Percentiles rank a stretch among this genome's conserved stretches.
Evolutionary conservation across 192 early-diverging fungal species (phyloP).

Genomic region (Pilobolus umbonatus): DNA sequence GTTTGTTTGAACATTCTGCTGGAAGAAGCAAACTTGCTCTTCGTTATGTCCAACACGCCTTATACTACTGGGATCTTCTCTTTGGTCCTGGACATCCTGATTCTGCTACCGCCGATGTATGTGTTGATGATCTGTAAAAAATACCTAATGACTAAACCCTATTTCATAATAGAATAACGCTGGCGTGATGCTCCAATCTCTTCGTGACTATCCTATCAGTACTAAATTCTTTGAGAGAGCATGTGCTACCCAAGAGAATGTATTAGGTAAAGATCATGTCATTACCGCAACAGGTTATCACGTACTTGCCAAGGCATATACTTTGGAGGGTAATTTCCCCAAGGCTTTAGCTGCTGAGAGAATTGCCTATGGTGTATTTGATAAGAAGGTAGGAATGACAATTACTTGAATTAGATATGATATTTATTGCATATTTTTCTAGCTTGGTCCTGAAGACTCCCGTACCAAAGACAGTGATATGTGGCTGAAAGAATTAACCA

Average conservation of each 20-base stretch:
- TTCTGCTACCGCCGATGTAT: slow-evolving; percentile 76
- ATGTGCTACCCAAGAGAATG: slow-evolving; percentile 54
- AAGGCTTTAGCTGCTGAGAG: slow-evolving; percentile 70
- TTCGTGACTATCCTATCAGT: slow-evolving; percentile 54
- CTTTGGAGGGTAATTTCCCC: slow-evolving; percentile 65
- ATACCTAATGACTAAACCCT: slow-evolving; percentile 15
- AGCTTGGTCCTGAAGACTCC: slow-evolving; percentile 68
- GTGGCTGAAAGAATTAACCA: slow-evolving; percentile 64
- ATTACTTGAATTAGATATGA: background rate
- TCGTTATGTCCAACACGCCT: slow-evolving; percentile 75
- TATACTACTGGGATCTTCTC: slow-evolving; percentile 77
- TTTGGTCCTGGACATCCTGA: slow-evolving; percentile 77
- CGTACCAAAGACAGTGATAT: slow-evolving; percentile 65
- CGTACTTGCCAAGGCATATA: slow-evolving; percentile 71
- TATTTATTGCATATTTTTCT: slow-evolving; percentile 6
- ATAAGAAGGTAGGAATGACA: slow-evolving; percentile 35
- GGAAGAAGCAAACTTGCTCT: slow-evolving; percentile 70
- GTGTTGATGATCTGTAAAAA: slow-evolving; percentile 16
- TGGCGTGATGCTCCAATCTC: slow-evolving; percentile 69
- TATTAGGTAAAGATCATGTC: slow-evolving; percentile 68
- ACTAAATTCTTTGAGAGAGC: slow-evolving; percentile 71
- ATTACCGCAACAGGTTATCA: slow-evolving; percentile 68
- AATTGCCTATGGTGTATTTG: slow-evolving; percentile 60
- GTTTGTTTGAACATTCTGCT: slow-evolving; percentile 81
- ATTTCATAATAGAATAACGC: slow-evolving; percentile 52